Base-by-base conservation (phyloP, 352 stramenopile species). In the Pythium sukuiense region DNA sequence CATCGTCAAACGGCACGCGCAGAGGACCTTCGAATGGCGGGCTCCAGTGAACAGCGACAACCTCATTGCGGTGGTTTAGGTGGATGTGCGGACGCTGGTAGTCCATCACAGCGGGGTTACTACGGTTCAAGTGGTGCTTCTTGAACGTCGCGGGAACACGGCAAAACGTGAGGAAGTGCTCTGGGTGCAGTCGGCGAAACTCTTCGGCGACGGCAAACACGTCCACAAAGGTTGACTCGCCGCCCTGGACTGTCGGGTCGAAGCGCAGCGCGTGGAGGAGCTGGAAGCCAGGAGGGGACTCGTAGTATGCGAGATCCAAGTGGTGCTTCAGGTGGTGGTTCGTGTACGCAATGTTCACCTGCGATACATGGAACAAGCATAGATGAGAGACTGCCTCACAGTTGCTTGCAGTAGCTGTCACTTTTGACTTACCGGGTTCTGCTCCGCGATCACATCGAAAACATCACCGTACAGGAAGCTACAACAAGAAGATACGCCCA, bases 271-370 rank as follows among this genome's bases (percentile, higher is more conserved):
- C 97, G 72, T 98, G 94, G 39, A 99, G 73, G 24, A 99, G 80
- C 78, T 99, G 96, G 35, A 99, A 73, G 26, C 96, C 96, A 12
- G 96, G 96, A n/a, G 93, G 92, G 6, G 91, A 98, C 78, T 99
- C 96, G 74, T 98, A 99, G 77, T 99, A 99, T 6, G 90, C 88
- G 61, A 99, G 77, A 73, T 99, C 96, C 73, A 98, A 79, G 76
- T 99, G 96, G 55, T 92, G 94, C 68, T 94, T 92, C 32, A 99
- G 72, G 27, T 83, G 81, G 37, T 89, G 67, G 9, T 83, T 92
- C 39, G 95, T 98, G 76, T 98, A 99, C 20, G 96, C 96, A 48
- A 98, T 97, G 72, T 99, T 99, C 12, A 98, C 81, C 87, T 95
- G 48, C 6, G 43, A 50, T 14, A 41, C 6, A 41, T 41, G 7